A percentile compares a stretch with the other conserved stretches of the same genome.
phyloP scores from a whole-genome alignment of 805 yeast species.

The Zygosaccharomyces lentus region DNA sequence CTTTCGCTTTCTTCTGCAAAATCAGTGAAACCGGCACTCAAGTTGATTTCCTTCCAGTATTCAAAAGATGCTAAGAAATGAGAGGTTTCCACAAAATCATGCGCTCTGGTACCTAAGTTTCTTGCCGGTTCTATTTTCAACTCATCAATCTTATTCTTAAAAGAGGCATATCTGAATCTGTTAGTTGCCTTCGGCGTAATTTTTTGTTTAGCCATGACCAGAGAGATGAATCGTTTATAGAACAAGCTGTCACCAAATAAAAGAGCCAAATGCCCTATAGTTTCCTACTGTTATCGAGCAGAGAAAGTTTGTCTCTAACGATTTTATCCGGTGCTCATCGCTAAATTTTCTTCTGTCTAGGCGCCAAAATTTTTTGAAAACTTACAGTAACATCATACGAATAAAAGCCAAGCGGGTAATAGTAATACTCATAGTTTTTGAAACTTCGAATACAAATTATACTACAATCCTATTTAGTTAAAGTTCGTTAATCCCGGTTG shows the following conservation, averaged over 20 bases:
- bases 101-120: constrained; percentile 53
- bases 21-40: constrained; percentile 64
- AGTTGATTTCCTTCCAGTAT: constrained; percentile 84
- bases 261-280: neutral
- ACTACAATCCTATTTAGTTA: neutral
- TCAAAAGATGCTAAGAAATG: constrained; percentile 74
- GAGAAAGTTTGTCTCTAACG: neutral
- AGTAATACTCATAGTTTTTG: neutral
- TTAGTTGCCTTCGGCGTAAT: constrained; percentile 53
- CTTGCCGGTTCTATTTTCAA: constrained; percentile 75
- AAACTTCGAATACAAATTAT: constrained; percentile 1
- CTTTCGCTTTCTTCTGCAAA: constrained; percentile 55
- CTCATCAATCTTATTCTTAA: constrained; percentile 77
- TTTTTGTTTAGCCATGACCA: constrained; percentile 35
- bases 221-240: neutral
- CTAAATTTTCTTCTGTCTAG: neutral
- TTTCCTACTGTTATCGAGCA: neutral
- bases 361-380: constrained; percentile 6
- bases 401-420: neutral
- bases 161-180: constrained; percentile 64
- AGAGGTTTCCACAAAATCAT: constrained; percentile 69
- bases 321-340: constrained; percentile 1
- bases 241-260: neutral
- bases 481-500: neutral
- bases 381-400: constrained; percentile 1